A percentile compares a stretch with the other conserved stretches of the same genome.
Evolutionary conservation across 2,329 filamentous ascomycete genomes (phyloP).

Genomic region (Trichoderma sp.): DNA sequence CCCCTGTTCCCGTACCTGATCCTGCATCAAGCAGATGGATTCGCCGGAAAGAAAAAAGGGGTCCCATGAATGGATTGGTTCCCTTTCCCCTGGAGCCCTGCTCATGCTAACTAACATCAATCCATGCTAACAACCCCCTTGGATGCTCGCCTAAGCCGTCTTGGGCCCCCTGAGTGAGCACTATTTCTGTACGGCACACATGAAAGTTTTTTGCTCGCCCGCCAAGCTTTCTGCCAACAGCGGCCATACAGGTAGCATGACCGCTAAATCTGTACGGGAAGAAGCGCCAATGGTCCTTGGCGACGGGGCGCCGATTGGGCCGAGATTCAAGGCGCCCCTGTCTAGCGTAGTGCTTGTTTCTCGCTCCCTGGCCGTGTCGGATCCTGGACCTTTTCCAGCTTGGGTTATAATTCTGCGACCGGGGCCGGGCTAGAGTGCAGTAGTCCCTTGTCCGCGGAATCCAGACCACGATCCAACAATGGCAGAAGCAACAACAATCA

Average conservation of each 20-base stretch:
- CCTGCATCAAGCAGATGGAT: background rate
- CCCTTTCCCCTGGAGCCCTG: background rate
- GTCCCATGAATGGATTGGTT: background rate
- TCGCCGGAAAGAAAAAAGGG: background rate
- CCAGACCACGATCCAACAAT: background rate
- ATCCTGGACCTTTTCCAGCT: background rate
- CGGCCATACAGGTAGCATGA: background rate
- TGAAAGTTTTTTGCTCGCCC: background rate
- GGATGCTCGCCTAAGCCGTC: background rate
- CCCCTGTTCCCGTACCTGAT: background rate
- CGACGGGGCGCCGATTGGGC: slow-evolving; percentile 7
- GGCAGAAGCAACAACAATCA: background rate
- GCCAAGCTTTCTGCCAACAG: slow-evolving; percentile 18
- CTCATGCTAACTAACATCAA: background rate
- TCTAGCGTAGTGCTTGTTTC: slow-evolving; percentile 17
- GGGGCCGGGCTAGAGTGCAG: background rate
- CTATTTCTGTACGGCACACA: background rate
- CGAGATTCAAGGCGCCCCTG: background rate
- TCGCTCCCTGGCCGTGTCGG: background rate
- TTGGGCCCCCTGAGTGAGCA: background rate
- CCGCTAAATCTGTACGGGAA: background rate
- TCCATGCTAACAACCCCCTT: background rate
- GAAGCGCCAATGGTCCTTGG: background rate
- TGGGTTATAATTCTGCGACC: background rate
- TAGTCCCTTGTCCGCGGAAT: background rate